These are phyloP conservation scores for Spergularia marina DNA, from an alignment of 148 eudicot species.

Conservation along the genomic window DNA sequence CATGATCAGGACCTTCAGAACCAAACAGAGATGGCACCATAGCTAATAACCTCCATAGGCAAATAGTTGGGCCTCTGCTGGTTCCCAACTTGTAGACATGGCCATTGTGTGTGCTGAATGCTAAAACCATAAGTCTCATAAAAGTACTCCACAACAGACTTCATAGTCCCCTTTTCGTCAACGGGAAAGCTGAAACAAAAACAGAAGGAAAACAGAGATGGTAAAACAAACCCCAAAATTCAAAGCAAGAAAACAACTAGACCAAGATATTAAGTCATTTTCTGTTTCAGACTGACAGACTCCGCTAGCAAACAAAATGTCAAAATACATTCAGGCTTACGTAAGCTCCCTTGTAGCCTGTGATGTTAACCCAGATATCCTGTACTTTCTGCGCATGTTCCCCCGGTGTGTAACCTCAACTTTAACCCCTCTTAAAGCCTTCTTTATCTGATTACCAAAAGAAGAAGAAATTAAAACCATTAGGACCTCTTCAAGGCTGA, in stretches of 20 bases:
- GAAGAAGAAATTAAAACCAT: neutral
- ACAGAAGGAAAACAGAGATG: neutral
- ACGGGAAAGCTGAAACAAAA: conserved; percentile 57
- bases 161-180: conserved; percentile 72
- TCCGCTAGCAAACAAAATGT: neutral
- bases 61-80: conserved; percentile 73
- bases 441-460: conserved; percentile 53
- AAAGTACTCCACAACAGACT: conserved; percentile 81
- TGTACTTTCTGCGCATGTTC: conserved; percentile 69
- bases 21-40: neutral
- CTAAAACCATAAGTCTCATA: conserved; percentile 67
- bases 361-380: conserved; percentile 70
- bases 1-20: neutral
- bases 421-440: conserved; percentile 71
- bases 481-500: neutral
- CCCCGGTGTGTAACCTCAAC: conserved; percentile 81
- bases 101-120: conserved; percentile 73
- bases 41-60: conserved; percentile 75
- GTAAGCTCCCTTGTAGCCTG: conserved; percentile 73
- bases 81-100: conserved; percentile 86
- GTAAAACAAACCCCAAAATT: neutral
- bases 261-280: conserved; percentile 2
- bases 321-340: conserved; percentile 31
- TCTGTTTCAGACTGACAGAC: neutral
- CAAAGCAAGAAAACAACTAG: neutral